Percentiles rank a stretch among this genome's conserved stretches.
Evolutionary conservation across 345 rosid species (phyloP).

Genomic region (Clausena lansium): DNA sequence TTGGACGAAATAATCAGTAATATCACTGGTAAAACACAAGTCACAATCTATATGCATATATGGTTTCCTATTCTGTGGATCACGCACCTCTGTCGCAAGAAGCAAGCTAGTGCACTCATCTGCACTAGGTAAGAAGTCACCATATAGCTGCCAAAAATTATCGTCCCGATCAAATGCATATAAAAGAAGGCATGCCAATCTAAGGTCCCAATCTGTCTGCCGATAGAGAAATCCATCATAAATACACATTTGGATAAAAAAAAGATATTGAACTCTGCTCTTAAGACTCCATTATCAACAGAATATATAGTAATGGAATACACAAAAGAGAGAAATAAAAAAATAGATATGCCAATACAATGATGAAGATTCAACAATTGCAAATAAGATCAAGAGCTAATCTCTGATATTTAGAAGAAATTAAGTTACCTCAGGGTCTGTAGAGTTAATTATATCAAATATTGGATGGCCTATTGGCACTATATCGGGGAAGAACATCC

Average conservation of each 20-base stretch:
- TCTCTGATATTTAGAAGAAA: neutral
- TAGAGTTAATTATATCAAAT: slow-evolving; percentile 86
- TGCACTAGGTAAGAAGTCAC: slow-evolving; percentile 81
- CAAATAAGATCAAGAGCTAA: neutral
- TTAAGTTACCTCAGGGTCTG: slow-evolving; percentile 71
- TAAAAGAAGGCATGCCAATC: slow-evolving; percentile 88
- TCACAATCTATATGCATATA: neutral
- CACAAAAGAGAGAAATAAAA: neutral
- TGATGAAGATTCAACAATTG: neutral
- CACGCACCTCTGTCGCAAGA: slow-evolving; percentile 82
- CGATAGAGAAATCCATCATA: slow-evolving; percentile 19
- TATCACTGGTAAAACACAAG: neutral
- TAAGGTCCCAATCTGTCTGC: slow-evolving; percentile 96
- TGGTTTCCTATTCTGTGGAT: neutral
- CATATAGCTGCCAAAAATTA: slow-evolving; percentile 88
- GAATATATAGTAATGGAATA: slow-evolving; percentile 6
- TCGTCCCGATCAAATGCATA: slow-evolving; percentile 71
- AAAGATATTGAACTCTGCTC: slow-evolving; percentile 6
- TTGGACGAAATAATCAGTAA: neutral
- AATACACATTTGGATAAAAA: neutral
- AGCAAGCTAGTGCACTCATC: slow-evolving; percentile 92
- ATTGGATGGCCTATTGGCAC: slow-evolving; percentile 93
- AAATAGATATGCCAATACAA: neutral
- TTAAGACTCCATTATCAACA: neutral
- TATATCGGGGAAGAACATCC: slow-evolving; percentile 98